Evolutionary conservation across 2,329 filamentous ascomycete genomes (phyloP).

Genomic region (Beauveria sp.): DNA sequence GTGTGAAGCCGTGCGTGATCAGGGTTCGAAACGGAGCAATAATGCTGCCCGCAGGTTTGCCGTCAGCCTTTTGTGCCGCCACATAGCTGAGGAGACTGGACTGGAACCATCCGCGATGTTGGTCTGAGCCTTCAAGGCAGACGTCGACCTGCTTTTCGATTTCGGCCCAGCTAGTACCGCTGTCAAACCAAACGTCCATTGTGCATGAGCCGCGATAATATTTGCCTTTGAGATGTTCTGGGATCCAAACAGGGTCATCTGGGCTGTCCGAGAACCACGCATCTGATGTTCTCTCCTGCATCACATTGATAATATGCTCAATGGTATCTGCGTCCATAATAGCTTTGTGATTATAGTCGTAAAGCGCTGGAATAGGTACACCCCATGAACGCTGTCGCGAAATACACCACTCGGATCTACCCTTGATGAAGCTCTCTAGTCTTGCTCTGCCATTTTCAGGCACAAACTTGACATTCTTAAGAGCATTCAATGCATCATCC

Average conservation of each 20-base stretch:
- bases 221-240: constrained; percentile 46
- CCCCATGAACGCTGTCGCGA: constrained; percentile 95
- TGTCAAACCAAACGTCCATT: constrained; percentile 99
- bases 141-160: constrained; percentile 60
- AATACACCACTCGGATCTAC: constrained; percentile 94
- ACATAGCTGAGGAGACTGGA: constrained; percentile 86
- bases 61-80: constrained; percentile 46
- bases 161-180: constrained; percentile 83
- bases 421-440: constrained; percentile 77
- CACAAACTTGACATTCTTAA: constrained; percentile 69
- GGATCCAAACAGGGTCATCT: constrained; percentile 72
- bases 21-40: constrained; percentile 72
- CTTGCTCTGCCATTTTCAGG: constrained; percentile 66
- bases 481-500: constrained; percentile 57
- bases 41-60: constrained; percentile 19
- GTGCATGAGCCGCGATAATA: constrained; percentile 81
- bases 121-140: constrained; percentile 90
- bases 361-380: constrained; percentile 88
- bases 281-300: constrained; percentile 73
- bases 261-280: constrained; percentile 85
- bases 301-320: constrained; percentile 73
- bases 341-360: constrained; percentile 63
- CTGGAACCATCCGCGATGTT: constrained; percentile 98
- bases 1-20: constrained; percentile 92
- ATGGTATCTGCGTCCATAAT: constrained; percentile 75